Conservation (phyloP, 1,284 basidiomycete species). For the Leccinum pallidistipes region DNA sequence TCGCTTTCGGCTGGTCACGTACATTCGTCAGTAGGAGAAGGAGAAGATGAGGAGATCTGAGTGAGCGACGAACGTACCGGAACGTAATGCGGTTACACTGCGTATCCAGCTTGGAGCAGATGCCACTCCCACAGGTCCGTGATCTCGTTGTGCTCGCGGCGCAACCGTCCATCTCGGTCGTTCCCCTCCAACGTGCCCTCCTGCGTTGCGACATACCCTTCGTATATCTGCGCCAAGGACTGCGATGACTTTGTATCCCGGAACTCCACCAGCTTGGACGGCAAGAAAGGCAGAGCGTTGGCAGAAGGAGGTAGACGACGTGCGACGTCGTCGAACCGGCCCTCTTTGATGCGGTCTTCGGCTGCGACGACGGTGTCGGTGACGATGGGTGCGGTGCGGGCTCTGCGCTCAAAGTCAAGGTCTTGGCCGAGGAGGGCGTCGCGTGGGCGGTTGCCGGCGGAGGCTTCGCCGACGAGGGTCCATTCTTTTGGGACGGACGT, state of each 20-base stretch:
- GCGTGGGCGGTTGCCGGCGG: slow-evolving; percentile 78
- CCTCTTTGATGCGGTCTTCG: slow-evolving; percentile 89
- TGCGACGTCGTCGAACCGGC: slow-evolving; percentile 89
- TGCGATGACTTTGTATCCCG: slow-evolving; percentile 87
- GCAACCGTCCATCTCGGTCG: no score
- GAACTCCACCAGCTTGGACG: slow-evolving; percentile 87
- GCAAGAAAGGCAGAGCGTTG: slow-evolving; percentile 81
- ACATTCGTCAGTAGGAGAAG: background rate
- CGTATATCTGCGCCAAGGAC: slow-evolving; percentile 95
- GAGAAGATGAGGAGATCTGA: background rate
- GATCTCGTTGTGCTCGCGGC: no score
- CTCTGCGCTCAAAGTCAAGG: slow-evolving; percentile 90
- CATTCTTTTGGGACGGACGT: slow-evolving; percentile 76
- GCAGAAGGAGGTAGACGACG: slow-evolving; percentile 55
- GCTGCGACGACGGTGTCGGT: slow-evolving; percentile 86
- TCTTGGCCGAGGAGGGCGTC: slow-evolving; percentile 94
- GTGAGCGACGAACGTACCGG: slow-evolving; percentile 51
- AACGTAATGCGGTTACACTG: slow-evolving; percentile 93
- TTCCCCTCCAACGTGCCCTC: no score
- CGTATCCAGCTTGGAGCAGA: slow-evolving; percentile 91
- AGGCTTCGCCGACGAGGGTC: slow-evolving; percentile 92
- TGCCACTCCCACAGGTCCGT: slow-evolving; percentile 52
- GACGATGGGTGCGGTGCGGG: slow-evolving; percentile 86
- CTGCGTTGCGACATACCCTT: slow-evolving; percentile 39
- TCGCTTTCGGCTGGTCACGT: slow-evolving; percentile 75